Percentiles rank a stretch among this genome's conserved stretches.
phyloP scores from a whole-genome alignment of 768 basidiomycete species.

The Lanmaoa rubissima region DNA sequence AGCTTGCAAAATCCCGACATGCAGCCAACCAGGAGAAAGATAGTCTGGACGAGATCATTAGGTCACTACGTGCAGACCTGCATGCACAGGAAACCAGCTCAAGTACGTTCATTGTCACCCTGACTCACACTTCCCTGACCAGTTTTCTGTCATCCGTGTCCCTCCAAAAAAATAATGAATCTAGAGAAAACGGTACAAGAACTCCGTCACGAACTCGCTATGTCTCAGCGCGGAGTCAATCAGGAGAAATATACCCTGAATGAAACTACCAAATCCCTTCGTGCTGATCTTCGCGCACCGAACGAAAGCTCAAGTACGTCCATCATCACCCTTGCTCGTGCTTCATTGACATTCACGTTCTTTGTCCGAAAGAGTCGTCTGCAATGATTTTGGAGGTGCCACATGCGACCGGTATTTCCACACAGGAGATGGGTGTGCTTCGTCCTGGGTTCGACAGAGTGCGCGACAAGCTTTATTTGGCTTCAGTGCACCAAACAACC shows the following conservation, averaged over 20 bases:
- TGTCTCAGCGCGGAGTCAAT: background rate
- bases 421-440: too few species aligned
- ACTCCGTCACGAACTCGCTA: background rate
- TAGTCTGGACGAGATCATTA: background rate
- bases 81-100: background rate
- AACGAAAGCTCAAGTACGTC: background rate
- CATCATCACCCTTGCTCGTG: background rate
- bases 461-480: too few species aligned
- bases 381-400: too few species aligned
- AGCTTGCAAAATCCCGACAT: background rate
- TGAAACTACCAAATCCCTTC: too few species aligned
- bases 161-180: background rate
- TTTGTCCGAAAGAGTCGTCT: too few species aligned
- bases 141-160: too few species aligned
- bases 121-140: background rate
- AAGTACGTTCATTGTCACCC: background rate
- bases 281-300: too few species aligned
- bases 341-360: background rate
- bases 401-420: too few species aligned
- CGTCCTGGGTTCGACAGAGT: background rate
- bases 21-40: background rate
- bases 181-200: background rate
- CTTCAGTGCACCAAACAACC: background rate
- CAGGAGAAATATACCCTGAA: background rate
- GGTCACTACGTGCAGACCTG: background rate